Conservation (phyloP, 192 early-diverging fungal species). For the Cladochytrium replicatum region DNA sequence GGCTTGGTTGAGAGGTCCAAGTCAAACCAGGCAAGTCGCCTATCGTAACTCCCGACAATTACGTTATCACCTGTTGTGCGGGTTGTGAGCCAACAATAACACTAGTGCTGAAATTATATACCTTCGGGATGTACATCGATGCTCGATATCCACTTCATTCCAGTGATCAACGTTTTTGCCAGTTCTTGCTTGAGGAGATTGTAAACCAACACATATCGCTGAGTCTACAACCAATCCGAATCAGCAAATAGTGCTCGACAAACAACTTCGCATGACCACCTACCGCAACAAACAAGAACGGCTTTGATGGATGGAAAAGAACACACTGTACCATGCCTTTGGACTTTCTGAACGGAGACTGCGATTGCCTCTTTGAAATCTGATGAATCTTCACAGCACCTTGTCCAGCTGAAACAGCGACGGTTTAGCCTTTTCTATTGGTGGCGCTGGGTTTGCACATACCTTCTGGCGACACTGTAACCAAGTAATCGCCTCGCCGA, state of each 20-base stretch:
- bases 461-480: constrained; percentile 73
- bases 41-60: constrained; percentile 92
- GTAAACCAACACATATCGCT: constrained; percentile 88
- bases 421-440: neutral
- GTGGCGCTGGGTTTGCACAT: constrained; percentile 12
- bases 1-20: constrained; percentile 86
- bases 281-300: constrained; percentile 85
- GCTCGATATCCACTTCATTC: constrained; percentile 91
- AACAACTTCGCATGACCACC: constrained; percentile 15
- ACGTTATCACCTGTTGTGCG: constrained; percentile 65
- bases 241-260: neutral
- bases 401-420: constrained; percentile 27
- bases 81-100: constrained; percentile 3
- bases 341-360: constrained; percentile 83
- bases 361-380: constrained; percentile 74
- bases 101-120: neutral
- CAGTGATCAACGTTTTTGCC: constrained; percentile 70
- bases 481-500: constrained; percentile 92
- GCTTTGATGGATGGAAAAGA: constrained; percentile 86
- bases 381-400: constrained; percentile 86
- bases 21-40: constrained; percentile 94
- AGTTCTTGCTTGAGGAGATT: constrained; percentile 83
- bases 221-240: constrained; percentile 50
- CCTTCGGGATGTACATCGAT: constrained; percentile 90
- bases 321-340: constrained; percentile 82